Base-by-base conservation (phyloP, 1,139 yeast genomes). In the Yamadazyma membranifaciens region DNA sequence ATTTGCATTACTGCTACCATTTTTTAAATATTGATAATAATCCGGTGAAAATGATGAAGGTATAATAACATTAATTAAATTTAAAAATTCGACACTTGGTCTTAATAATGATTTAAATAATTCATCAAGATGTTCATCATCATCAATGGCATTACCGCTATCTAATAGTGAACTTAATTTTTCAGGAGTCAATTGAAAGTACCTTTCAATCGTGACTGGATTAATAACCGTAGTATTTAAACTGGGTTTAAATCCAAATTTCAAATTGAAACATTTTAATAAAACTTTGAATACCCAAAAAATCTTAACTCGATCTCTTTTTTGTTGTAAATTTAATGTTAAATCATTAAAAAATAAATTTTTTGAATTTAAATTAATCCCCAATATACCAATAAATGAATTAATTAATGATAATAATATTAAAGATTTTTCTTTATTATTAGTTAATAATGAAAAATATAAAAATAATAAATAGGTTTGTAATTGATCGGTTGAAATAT, bases 281-380 rank as follows among this genome's bases (percentile, higher is more conserved):
- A 80, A 60, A 3, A 78, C 75, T 45, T 75, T 75, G 52, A 74
- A 78, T 16, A 75, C 77, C 87, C 87, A 80, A 49, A 76, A 81
- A 15, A 79, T 63, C 52, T 79, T 80, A 14, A 80, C 75, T 51
- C 86, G 62, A 45, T 75, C 75, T 41, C 78, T 60, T 46, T 65
- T 59, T 49, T 73, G 69, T 37, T 62, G 63, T 31, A 65, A 48
- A 17, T 55, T 53, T 33, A 71, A 59, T 7, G 73, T 60, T 42
- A 71, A 63, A 52, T 73, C 78, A 47, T 72, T 71, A 55, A 72
- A 73, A 45, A 72, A 71, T 22, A 74, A 55, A 45, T 70, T 70
- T 34, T 72, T 71, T 29, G 71, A 63, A 48, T 73, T 73, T 42
- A 73, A 59, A 49, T 73, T 73, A 34, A 74, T 68, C 6, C 78